A percentile compares a stretch with the other conserved stretches of the same genome.
These are phyloP conservation scores for Tilletia indica DNA, from an alignment of 1,284 basidiomycete species.

Conservation along the genomic window DNA sequence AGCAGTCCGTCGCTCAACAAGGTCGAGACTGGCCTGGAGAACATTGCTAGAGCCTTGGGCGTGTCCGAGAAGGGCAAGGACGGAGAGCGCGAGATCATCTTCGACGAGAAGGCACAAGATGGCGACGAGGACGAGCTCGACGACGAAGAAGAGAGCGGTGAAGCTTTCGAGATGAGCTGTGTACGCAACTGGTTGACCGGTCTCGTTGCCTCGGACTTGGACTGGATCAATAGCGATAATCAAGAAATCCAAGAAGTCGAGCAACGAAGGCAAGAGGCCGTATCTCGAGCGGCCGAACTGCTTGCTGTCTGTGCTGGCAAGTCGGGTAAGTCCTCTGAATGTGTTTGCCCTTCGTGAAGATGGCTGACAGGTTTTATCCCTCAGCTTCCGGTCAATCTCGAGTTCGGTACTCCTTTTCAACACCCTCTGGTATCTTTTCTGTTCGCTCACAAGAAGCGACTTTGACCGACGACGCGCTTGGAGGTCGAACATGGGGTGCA, in stretches of 20 bases:
- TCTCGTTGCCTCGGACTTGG: conserved; percentile 29
- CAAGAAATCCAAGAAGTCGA: background rate
- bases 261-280: conserved; percentile 20
- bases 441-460: conserved; percentile 39
- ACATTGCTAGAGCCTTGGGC: conserved; percentile 8
- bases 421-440: background rate
- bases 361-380: conserved; percentile 9
- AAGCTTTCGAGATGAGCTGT: conserved; percentile 31
- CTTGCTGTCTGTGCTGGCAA: conserved; percentile 34
- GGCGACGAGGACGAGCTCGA: background rate
- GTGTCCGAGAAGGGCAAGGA: background rate
- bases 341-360: conserved; percentile 20
- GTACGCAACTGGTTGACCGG: conserved; percentile 33
- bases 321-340: conserved; percentile 22
- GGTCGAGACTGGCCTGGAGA: conserved; percentile 22
- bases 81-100: background rate
- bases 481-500: conserved; percentile 49
- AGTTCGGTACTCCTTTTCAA: background rate
- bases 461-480: conserved; percentile 43
- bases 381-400: conserved; percentile 18
- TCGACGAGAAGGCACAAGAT: background rate
- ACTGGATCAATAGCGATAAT: conserved; percentile 18
- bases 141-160: conserved; percentile 17
- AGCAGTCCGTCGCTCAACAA: conserved; percentile 15
- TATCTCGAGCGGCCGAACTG: conserved; percentile 29